Evolutionary conservation across 1,284 basidiomycete species (phyloP).

Genomic region (Meira nashicola): DNA sequence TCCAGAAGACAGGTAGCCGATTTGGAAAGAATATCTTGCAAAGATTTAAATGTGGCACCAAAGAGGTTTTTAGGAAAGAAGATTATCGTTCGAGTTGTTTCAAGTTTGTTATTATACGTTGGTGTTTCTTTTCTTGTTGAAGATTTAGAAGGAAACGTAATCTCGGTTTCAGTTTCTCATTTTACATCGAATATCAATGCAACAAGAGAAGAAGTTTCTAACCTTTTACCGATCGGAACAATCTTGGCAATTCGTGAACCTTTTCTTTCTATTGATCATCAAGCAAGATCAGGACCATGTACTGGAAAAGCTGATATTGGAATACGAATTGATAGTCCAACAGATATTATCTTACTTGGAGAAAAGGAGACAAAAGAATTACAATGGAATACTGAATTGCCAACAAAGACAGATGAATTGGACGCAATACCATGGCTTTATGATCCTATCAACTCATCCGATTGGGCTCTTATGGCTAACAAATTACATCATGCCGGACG

Average conservation of each 20-base stretch:
- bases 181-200: conserved; percentile 39
- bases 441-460: not conserved
- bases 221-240: conserved; percentile 38
- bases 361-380: not conserved
- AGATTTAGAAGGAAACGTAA: conserved; percentile 23
- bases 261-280: conserved; percentile 40
- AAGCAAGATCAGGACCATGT: conserved; percentile 38
- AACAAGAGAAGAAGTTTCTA: conserved; percentile 22
- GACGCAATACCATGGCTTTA: not conserved
- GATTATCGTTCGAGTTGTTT: conserved; percentile 38
- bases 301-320: conserved; percentile 34
- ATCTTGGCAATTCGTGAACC: conserved; percentile 46
- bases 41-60: not conserved
- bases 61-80: conserved; percentile 19
- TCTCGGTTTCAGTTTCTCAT: conserved; percentile 43
- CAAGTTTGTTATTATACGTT: conserved; percentile 38
- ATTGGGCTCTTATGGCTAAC: not conserved
- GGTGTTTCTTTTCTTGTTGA: conserved; percentile 29
- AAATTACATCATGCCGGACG: not conserved
- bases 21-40: not conserved
- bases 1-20: conserved; percentile 28
- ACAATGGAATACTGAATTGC: not conserved
- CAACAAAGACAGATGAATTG: not conserved
- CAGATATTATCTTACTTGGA: conserved; percentile 42
- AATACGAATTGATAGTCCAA: conserved; percentile 46